These are phyloP conservation scores for Sicyos edulis DNA, from an alignment of 306 rosid species.

Conservation along the genomic window DNA sequence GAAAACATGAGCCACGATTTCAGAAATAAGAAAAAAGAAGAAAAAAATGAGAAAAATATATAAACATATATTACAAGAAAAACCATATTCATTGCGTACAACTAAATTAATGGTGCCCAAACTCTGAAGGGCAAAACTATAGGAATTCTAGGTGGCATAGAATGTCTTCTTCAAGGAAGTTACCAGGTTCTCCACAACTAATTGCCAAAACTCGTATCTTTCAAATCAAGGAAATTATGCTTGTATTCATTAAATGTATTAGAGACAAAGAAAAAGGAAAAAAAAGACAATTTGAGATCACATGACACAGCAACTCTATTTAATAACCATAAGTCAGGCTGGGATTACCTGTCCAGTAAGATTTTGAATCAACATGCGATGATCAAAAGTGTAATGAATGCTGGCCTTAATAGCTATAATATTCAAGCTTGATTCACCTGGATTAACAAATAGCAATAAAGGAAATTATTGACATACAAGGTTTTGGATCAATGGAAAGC, in stretches of 20 bases:
- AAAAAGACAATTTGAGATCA: background rate
- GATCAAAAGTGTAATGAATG: slow-evolving; percentile 77
- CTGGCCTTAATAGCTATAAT: slow-evolving; percentile 80
- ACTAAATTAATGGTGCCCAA: background rate
- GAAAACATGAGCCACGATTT: background rate
- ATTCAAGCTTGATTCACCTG: slow-evolving; percentile 73
- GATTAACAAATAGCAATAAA: slow-evolving; percentile 33
- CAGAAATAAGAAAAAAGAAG: background rate
- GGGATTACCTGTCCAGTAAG: slow-evolving; percentile 70
- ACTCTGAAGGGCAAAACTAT: background rate
- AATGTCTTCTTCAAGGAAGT: slow-evolving; percentile 1
- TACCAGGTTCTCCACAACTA: background rate
- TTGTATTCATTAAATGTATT: background rate
- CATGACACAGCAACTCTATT: background rate
- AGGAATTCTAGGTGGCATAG: background rate
- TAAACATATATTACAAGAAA: slow-evolving; percentile 1
- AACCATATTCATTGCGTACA: background rate
- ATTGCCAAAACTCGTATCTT: background rate
- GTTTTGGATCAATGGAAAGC: slow-evolving; percentile 52
- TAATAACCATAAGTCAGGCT: background rate
- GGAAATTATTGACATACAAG: slow-evolving; percentile 39
- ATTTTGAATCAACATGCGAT: slow-evolving; percentile 68
- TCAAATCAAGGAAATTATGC: background rate
- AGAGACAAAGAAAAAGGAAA: background rate
- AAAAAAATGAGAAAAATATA: background rate